Conservation (phyloP, 768 basidiomycete genomes). For the Lyophyllum atratum region DNA sequence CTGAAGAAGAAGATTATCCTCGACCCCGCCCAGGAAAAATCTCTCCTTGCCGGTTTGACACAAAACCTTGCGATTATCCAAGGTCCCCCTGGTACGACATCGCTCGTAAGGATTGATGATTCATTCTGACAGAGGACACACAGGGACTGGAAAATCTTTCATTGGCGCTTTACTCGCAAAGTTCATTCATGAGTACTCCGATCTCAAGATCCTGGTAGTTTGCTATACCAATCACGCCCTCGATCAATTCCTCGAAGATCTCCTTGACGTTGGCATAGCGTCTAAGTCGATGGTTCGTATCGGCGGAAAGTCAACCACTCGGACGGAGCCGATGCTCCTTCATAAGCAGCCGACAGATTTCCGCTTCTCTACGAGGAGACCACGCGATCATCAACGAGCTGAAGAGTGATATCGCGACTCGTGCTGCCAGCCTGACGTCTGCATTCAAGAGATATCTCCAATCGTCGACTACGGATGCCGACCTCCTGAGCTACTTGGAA, state of each 20-base stretch:
- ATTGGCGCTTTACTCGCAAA: constrained; percentile 71
- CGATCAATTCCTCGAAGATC: constrained; percentile 67
- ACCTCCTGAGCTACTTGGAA: constrained; percentile 2
- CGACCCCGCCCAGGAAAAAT: constrained; percentile 50
- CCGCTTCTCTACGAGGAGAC: constrained; percentile 30
- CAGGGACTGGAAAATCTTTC: constrained; percentile 77
- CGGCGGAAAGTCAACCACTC: constrained; percentile 53
- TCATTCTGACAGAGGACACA: neutral
- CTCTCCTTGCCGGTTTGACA: constrained; percentile 53
- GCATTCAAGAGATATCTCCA: neutral
- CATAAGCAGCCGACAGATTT: constrained; percentile 34
- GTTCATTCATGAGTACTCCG: constrained; percentile 49
- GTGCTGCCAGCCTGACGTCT: neutral
- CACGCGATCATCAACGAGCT: constrained; percentile 44
- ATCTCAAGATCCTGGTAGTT: constrained; percentile 60
- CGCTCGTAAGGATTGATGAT: neutral
- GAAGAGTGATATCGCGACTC: constrained; percentile 25
- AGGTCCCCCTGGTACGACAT: constrained; percentile 63
- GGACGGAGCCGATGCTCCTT: constrained; percentile 48
- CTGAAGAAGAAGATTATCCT: constrained; percentile 44
- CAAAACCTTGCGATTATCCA: constrained; percentile 65
- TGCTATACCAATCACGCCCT: constrained; percentile 79
- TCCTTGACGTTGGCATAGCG: constrained; percentile 62
- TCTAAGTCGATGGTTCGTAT: constrained; percentile 52
- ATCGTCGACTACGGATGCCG: neutral